Evolutionary conservation across 2,329 filamentous ascomycete genomes (phyloP).

Genomic region (Diaporthe batatas): DNA sequence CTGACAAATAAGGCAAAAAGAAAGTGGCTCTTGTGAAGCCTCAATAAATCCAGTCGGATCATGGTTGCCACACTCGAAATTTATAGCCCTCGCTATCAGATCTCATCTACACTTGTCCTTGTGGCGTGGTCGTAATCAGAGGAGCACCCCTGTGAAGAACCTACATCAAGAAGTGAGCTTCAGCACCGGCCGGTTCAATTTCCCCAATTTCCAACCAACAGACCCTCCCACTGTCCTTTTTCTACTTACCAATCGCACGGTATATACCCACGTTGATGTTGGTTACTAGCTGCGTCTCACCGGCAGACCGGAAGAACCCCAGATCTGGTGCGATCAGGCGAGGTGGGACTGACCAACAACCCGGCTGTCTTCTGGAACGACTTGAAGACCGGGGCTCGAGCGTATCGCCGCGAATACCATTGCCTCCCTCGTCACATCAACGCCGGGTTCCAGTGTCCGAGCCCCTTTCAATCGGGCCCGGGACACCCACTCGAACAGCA

Average conservation of each 20-base stretch:
- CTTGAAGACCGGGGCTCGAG: neutral
- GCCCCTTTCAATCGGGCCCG: neutral
- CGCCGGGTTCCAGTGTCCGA: neutral
- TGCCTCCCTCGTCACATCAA: conserved; percentile 1
- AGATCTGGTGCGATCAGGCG: conserved; percentile 20
- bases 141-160: neutral
- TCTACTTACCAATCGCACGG: neutral
- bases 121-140: neutral
- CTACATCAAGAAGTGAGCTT: neutral
- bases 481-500: neutral
- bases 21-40: conserved; percentile 9
- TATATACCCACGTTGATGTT: conserved; percentile 1
- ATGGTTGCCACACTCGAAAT: neutral
- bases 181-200: neutral
- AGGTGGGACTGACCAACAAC: conserved; percentile 32
- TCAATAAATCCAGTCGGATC: neutral
- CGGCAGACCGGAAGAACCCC: neutral
- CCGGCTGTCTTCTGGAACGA: neutral
- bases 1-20: neutral
- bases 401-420: neutral
- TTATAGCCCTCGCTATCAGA: neutral
- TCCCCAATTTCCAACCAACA: conserved; percentile 4
- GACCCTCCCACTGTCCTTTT: neutral
- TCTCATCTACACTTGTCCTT: neutral
- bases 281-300: conserved; percentile 6